Evolutionary conservation across 2,329 filamentous ascomycete species (phyloP).

Genomic region (Aspergillus fructus): DNA sequence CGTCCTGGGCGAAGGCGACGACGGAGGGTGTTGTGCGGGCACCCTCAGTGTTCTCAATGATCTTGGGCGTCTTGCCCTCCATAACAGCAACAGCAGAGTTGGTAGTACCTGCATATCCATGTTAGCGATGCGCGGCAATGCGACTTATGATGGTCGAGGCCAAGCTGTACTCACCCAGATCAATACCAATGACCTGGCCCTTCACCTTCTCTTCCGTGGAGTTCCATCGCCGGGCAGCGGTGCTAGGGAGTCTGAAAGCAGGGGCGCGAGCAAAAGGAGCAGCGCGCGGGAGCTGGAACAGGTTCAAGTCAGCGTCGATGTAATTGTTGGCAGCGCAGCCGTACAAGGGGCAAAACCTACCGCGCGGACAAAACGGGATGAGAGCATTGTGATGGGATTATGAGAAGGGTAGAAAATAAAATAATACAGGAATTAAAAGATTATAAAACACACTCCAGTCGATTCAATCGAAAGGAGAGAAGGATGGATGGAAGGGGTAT

Average conservation of each 20-base stretch:
- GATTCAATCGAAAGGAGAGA: conserved; percentile 33
- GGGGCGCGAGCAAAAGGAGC: conserved; percentile 67
- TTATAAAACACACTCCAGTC: conserved; percentile 28
- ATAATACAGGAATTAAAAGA: conserved; percentile 37
- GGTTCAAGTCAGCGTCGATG: conserved; percentile 17
- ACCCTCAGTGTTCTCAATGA: conserved; percentile 98
- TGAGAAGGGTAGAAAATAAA: conserved; percentile 27
- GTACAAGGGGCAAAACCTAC: conserved; percentile 53
- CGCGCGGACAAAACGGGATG: conserved; percentile 70
- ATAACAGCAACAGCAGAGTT: conserved; percentile 97
- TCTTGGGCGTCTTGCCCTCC: conserved; percentile 93
- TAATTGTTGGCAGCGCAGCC: conserved; percentile 4
- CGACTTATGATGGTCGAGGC: neutral
- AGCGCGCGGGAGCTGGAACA: conserved; percentile 71
- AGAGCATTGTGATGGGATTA: conserved; percentile 61
- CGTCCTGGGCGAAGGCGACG: conserved; percentile 92
- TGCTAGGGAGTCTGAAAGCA: conserved; percentile 67
- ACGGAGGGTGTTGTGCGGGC: conserved; percentile 90
- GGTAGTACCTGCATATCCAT: conserved; percentile 65
- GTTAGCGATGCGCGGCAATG: conserved; percentile 18
- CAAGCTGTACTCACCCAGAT: conserved; percentile 67
- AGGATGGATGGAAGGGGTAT: conserved; percentile 20
- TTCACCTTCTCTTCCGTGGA: conserved; percentile 74
- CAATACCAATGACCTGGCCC: conserved; percentile 96
- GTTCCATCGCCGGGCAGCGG: conserved; percentile 64